Evolutionary conservation across 1,139 yeast species (phyloP), one percentile per base, ranked within the genome.

Genomic region (Geotrichum cucujoidarum): DNA sequence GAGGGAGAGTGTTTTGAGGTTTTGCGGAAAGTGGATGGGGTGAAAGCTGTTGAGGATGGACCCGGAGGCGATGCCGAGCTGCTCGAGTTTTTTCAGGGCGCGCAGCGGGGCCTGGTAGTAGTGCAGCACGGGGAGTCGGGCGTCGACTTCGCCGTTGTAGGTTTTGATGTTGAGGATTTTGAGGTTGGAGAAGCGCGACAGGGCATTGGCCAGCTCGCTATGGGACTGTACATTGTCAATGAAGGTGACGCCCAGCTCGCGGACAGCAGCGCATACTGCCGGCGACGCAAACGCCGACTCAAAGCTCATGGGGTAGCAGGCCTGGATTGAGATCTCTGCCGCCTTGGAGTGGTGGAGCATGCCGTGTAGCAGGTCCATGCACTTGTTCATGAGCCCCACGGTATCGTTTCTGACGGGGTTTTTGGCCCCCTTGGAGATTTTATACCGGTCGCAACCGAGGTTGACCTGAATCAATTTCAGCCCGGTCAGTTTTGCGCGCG

Each of bases 61-160:
- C 5, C 49, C 49, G 8, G 49, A 45, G 13, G 49, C 49, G 13
- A 45, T 33, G 16, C 49, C 49, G 14, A 45, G 45, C 40, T 45
- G 49, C 32, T 45, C 49, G 8, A 45, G 49, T 30, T 38, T 40
- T 16, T 33, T 40, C 14, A 45, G 30, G 8, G 43, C 40, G 11
- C 49, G 44, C 16, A 45, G 37, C 10, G 49, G 45, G 10, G 49
- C 49, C 18, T 45, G 49, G 32, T 45, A 45, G 34, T 45, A 37
- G 22, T 45, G 49, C 35, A 45, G 27, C 2, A 45, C 34, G 24
- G 49, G 49, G 8, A 45, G 45, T 18, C 43, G 31, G 31, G 11
- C 24, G 17, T 40, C 44, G 20, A 40, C 30, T 16, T 40, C 41
- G 33, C 27, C 32, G 41, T 45, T 45, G 21, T 40, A 40, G 20